Evolutionary conservation across 768 basidiomycete genomes (phyloP).

Genomic region (Porphyrellus cyaneotinctus): DNA sequence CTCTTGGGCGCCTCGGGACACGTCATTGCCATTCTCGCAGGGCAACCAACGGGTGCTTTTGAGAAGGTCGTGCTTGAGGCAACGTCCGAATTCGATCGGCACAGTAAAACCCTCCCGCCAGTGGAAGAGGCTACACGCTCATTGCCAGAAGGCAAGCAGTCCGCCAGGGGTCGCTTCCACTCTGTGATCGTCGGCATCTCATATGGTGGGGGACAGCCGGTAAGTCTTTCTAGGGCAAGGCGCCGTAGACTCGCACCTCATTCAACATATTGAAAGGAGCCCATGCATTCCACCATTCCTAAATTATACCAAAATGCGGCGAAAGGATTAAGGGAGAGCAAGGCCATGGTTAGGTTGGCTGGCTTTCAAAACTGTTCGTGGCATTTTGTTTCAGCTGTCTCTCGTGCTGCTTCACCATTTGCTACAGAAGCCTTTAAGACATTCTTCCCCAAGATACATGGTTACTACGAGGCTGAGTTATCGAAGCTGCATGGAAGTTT

Average conservation of each 20-base stretch:
- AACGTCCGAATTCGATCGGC: background rate
- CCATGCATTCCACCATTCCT: background rate
- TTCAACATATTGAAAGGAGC: background rate
- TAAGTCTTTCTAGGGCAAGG: background rate
- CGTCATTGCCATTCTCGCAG: background rate
- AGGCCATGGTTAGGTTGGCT: background rate
- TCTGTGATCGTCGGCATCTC: background rate
- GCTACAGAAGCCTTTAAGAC: background rate
- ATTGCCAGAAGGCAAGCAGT: too few species aligned
- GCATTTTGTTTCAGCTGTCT: too few species aligned
- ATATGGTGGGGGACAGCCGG: background rate
- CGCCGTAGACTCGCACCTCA: too few species aligned
- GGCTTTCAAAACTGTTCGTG: too few species aligned
- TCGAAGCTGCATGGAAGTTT: rapidly evolving
- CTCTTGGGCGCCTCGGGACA: background rate
- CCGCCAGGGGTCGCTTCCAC: background rate
- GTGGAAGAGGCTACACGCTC: too few species aligned
- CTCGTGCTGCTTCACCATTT: too few species aligned
- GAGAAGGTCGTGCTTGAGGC: rapidly evolving
- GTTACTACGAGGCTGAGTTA: background rate
- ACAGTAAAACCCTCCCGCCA: background rate
- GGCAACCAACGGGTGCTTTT: background rate
- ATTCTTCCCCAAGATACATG: background rate
- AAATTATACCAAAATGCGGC: background rate
- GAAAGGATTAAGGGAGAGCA: background rate